Conservation (phyloP, 495 filamentous ascomycete genomes). For the Penicillium tannophilum region DNA sequence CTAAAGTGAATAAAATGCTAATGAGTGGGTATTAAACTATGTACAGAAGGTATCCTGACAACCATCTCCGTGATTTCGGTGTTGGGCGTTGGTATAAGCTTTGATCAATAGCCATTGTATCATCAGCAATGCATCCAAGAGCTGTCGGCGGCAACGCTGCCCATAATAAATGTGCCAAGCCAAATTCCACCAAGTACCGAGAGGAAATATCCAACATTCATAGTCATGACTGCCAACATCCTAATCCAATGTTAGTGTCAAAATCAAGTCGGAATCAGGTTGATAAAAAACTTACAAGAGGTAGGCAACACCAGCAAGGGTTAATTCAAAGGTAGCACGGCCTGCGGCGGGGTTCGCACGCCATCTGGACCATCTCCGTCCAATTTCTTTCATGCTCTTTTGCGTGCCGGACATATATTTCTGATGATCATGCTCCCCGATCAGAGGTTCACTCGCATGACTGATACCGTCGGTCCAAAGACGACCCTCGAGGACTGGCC, state of each 20-base stretch:
- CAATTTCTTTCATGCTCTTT: constrained; percentile 23
- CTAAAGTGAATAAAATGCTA: neutral
- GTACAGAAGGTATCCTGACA: neutral
- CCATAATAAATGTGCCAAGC: constrained; percentile 56
- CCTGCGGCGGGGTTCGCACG: constrained; percentile 28
- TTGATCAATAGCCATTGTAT: neutral
- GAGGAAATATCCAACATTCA: constrained; percentile 96
- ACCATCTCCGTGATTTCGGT: neutral
- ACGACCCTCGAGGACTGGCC: constrained; percentile 53
- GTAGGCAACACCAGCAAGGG: constrained; percentile 71
- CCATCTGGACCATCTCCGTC: constrained; percentile 31
- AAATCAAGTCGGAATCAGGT: constrained; percentile 6
- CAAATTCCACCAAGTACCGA: constrained; percentile 83
- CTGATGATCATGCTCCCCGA: constrained; percentile 5
- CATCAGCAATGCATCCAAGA: constrained; percentile 27
- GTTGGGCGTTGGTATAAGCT: neutral
- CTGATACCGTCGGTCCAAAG: constrained; percentile 26
- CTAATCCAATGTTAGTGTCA: constrained; percentile 45
- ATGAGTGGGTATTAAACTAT: neutral
- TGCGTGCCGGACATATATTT: constrained; percentile 12
- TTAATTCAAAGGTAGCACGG: constrained; percentile 54
- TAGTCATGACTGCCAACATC: constrained; percentile 98
- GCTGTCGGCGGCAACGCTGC: constrained; percentile 31
- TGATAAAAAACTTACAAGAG: constrained; percentile 68
- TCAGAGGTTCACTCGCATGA: constrained; percentile 13